These are phyloP conservation scores for Paecilomyces variotii DNA, from an alignment of 2,329 filamentous ascomycete genomes.

Conservation along the genomic window DNA sequence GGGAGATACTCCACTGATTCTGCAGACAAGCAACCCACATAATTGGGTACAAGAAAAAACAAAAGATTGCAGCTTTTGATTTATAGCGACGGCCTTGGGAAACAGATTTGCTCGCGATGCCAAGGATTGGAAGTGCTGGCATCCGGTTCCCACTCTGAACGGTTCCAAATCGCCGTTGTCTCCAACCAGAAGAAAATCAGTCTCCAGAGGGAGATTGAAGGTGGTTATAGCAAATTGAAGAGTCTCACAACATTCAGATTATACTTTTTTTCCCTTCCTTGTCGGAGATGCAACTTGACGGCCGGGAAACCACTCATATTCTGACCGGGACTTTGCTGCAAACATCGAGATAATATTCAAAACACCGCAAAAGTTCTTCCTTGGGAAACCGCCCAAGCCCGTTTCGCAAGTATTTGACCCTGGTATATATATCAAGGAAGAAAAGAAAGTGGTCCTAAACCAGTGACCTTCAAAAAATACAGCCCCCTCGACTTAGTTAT, in stretches of 20 bases:
- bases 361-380: constrained; percentile 90
- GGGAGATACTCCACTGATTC: constrained; percentile 51
- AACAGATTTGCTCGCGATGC: constrained; percentile 65
- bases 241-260: constrained; percentile 69
- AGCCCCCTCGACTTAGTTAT: constrained; percentile 67
- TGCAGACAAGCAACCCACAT: constrained; percentile 1
- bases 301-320: constrained; percentile 52
- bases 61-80: constrained; percentile 40
- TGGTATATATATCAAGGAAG: constrained; percentile 40
- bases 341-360: constrained; percentile 74
- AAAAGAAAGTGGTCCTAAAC: constrained; percentile 18
- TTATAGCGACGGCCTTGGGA: constrained; percentile 68
- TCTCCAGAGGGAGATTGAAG: constrained; percentile 66
- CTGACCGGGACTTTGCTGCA: constrained; percentile 69
- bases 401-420: constrained; percentile 69
- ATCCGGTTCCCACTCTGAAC: constrained; percentile 56
- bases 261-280: constrained; percentile 79
- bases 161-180: constrained; percentile 68
- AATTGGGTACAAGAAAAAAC: constrained; percentile 10
- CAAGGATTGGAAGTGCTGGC: constrained; percentile 93
- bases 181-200: constrained; percentile 85
- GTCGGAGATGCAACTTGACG: constrained; percentile 73
- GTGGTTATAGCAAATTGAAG: constrained; percentile 57
- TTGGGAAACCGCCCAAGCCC: constrained; percentile 56
- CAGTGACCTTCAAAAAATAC: constrained; percentile 46